These are phyloP conservation scores for Clavispora santaluciae DNA, from an alignment of 805 yeast genomes.

Conservation along the genomic window DNA sequence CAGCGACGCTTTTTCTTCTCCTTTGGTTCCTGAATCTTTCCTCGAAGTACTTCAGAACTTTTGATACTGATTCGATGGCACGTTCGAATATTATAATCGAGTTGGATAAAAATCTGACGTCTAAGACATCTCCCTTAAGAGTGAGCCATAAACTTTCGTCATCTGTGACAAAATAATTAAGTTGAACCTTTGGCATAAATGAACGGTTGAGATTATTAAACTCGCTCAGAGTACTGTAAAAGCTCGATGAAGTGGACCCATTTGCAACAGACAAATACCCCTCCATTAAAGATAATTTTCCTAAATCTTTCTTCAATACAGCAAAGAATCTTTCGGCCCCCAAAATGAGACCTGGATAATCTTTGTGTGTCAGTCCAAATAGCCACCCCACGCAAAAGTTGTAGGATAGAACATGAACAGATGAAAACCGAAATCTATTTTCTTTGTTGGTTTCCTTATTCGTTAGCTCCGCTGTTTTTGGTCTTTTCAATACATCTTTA, in stretches of 20 bases:
- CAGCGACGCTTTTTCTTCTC: constrained; percentile 1
- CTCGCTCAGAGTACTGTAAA: constrained; percentile 45
- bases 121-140: constrained; percentile 65
- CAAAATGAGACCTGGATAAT: constrained; percentile 65
- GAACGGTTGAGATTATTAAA: constrained; percentile 52
- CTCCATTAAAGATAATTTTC: constrained; percentile 63
- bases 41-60: constrained; percentile 34
- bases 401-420: constrained; percentile 56
- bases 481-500: neutral
- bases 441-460: neutral
- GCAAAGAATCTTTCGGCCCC: constrained; percentile 77
- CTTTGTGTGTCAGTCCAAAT: constrained; percentile 43
- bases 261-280: constrained; percentile 70
- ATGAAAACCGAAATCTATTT: constrained; percentile 26
- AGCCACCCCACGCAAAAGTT: constrained; percentile 78
- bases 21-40: constrained; percentile 14
- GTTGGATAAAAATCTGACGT: constrained; percentile 57
- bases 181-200: constrained; percentile 63
- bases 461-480: neutral
- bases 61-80: constrained; percentile 42
- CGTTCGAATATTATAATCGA: constrained; percentile 53
- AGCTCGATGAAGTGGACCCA: constrained; percentile 48
- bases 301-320: constrained; percentile 54
- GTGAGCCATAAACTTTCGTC: constrained; percentile 40
- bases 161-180: constrained; percentile 39